These are phyloP conservation scores for Mucuna pruriens DNA, from an alignment of 306 rosid species.

Conservation along the genomic window DNA sequence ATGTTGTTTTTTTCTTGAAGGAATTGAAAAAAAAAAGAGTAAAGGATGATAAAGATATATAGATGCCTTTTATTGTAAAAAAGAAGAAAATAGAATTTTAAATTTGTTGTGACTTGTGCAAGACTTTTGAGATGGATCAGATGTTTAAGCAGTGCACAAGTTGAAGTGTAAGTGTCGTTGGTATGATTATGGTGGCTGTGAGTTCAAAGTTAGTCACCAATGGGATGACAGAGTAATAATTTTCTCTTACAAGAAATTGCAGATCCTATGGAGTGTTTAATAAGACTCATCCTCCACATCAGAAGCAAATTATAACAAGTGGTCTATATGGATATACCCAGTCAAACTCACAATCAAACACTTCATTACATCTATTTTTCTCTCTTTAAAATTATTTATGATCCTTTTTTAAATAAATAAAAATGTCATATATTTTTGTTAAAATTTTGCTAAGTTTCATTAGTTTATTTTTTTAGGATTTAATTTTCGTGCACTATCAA, in stretches of 20 bases:
- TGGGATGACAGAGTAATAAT: neutral
- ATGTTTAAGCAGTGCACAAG: neutral
- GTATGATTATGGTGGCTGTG: conserved; percentile 21
- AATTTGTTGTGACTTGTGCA: neutral
- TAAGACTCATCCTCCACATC: neutral
- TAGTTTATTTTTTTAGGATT: too few relatives aligned
- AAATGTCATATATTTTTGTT: too few relatives aligned
- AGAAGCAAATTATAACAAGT: neutral
- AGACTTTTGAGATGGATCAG: neutral
- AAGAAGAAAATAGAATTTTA: too few relatives aligned
- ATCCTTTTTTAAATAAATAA: too few relatives aligned
- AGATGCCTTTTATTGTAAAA: too few relatives aligned
- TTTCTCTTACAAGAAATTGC: neutral
- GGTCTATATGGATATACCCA: neutral
- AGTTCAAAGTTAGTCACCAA: neutral
- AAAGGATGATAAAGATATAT: too few relatives aligned
- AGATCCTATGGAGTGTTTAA: neutral
- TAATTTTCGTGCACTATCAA: too few relatives aligned
- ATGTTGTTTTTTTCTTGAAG: too few relatives aligned
- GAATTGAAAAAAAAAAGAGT: too few relatives aligned
- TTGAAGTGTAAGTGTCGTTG: conserved; percentile 5
- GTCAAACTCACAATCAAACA: neutral
- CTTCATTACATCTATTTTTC: too few relatives aligned
- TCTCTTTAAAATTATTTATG: too few relatives aligned
- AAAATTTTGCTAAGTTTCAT: too few relatives aligned